Base-by-base conservation (phyloP, 176 grass and related monocot species). In the Carex myosuroides region DNA sequence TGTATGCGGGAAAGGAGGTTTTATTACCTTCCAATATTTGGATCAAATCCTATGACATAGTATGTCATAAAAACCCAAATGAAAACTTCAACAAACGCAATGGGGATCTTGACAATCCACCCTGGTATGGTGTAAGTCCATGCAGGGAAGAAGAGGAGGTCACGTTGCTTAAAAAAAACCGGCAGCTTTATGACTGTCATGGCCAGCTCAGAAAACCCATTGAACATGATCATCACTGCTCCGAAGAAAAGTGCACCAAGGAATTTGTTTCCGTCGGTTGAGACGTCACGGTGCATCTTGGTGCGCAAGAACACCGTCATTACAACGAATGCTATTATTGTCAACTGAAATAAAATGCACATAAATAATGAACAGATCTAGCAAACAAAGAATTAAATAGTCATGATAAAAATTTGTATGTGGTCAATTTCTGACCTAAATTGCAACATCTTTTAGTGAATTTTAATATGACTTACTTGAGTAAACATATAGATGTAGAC, bases 121-220 rank as follows among this genome's bases (percentile, higher is more conserved):
- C 87, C 84, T 32, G 95, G 95, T 72, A 98, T 81, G 46, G 88
- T 81, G 55, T 98, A 98, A 17, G 92, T 18, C 95, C 95, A 98
- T 84, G 95, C 92, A 16, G 95, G 95, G 86, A 80, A 98, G 84
- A 98, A 98, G 14, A 90, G 92, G 6, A 94, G 89, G 57, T 98
- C 89, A 67, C 95, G 92, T 48, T 98, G 95, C 59, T 94, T 98
- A 80, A 91, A 98, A 79, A 98, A 98, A 59, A 98, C 95, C 52
- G 95, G 95, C 57, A 98, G 67, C 74, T 91, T 98, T 6, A 85
- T 52, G 67, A 95, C 76, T 2, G 86, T 86, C 82, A 98, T 86
- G 7, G 91, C 89, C n/a, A 93, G 32, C 56, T 98, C 95, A 41
- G 91, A 65, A 58, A 94, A 90, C 2, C 92, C 95, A 84, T 94